Base-by-base conservation (phyloP, 2,329 filamentous ascomycete species). In the Diplocarpon mali region DNA sequence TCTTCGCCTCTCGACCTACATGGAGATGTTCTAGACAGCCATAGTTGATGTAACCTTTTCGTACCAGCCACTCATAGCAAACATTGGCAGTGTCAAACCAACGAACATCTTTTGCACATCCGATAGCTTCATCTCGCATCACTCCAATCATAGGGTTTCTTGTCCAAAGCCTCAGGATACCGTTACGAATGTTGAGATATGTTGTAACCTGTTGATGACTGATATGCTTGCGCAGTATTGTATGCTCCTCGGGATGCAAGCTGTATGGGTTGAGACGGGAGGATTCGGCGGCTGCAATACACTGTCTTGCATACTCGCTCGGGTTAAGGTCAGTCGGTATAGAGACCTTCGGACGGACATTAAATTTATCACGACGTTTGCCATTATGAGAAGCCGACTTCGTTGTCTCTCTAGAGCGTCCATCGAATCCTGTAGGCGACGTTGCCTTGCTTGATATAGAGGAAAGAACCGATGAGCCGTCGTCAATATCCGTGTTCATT, bases 161-260 rank as follows among this genome's bases (percentile, higher is more conserved):
- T 30, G 85, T 75, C 92, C 92, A 98, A 34, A 96, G 67, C 44
- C 92, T 76, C 42, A 98, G 69, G 47, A 98, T 95, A 13, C 87
- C 85, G 63, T 98, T 98, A 55, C 92, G 78, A 50, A 98, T 92
- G 62, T 96, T 96, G 43, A 98, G 70, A 65, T 98, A 98, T 11
- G 87, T 85, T 2, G 90, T 95, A 53, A 95, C 87, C 64, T 98
- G 92, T 28, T 82, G 73, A 57, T 86, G 81, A 59, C 83, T 94
- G 55, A 98, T 78, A 57, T 93, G 81, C 50, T 85, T 73, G 50
- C 85, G 78, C 34, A 98, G 68, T 48, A 95, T 71, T 47, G 74
- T 69, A 60, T 95, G 89, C 64, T 98, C 92, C 50, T 85, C 81
- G 20, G 76, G 73, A 63, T 96, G 88, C 32, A 98, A 68, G 10